Evolutionary conservation across 192 early-diverging fungal species (phyloP), one percentile per base, ranked within the genome.

Genomic region (Borealophlyctis nickersoniae): DNA sequence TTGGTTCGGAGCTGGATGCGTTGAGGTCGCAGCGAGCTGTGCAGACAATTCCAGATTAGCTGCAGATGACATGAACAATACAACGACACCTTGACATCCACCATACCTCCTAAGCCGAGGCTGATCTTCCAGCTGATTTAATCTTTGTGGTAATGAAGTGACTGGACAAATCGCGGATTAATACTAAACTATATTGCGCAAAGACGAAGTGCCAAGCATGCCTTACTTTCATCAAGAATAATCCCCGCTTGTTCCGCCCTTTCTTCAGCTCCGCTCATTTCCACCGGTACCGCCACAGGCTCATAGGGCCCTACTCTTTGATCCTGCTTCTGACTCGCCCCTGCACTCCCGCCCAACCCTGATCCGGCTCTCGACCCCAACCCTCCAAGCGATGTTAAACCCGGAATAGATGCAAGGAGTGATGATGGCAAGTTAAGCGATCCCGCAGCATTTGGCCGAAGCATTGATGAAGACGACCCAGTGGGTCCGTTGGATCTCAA

Each of bases 1-100:
- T 94, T 94, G 62, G 90, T 93, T 33, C 90, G 84, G 33, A 98
- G 80, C 50, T 89, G 88, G 36, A 95, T 85, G 14, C 93, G 87
- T 71, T 91, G 89, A 13, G 95, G 95, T 50, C 83, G 77, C 4
- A 89, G 66, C n/a, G 81, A 68, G 13, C 82, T 83, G 19, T 39
- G 51, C 31, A 27, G 72, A 22, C 16, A 56, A 52, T 32, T 36
- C 55, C 34, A 56, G 11, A n/a, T n/a, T n/a, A n/a, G n/a, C n/a
- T n/a, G n/a, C n/a, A n/a, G n/a, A n/a, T n/a, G n/a, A n/a, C n/a
- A n/a, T n/a, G n/a, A 72, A 32, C 22, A 50, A 26, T 24, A 62
- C 24, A 53, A 29, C 28, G 19, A 53, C 2, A 75, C 58, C 63
- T 45, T 19, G 19, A 50, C 0, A 28, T 49, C 45, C n/a, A n/a